phyloP scores from a whole-genome alignment of 2,329 filamentous ascomycete species.

The Talaromyces pinophilus region DNA sequence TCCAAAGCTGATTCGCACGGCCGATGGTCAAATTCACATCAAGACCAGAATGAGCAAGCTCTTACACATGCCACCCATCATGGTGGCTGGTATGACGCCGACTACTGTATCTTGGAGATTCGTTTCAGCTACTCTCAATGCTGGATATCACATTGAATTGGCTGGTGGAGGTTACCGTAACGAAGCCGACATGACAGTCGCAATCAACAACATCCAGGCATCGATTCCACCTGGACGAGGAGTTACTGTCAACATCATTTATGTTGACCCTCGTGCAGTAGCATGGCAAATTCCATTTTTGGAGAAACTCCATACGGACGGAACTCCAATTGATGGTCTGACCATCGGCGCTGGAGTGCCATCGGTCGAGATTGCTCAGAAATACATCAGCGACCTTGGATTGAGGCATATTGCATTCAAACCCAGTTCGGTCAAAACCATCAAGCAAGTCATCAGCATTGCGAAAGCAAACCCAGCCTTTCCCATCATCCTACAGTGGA shows the following conservation, averaged over 20 bases:
- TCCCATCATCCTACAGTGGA: constrained; percentile 93
- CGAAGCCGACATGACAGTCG: constrained; percentile 72
- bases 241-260: constrained; percentile 87
- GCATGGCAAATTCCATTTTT: constrained; percentile 88
- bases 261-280: constrained; percentile 86
- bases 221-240: constrained; percentile 82
- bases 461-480: constrained; percentile 88
- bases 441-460: constrained; percentile 86
- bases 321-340: constrained; percentile 85
- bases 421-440: constrained; percentile 83
- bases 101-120: constrained; percentile 88
- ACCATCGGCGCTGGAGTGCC: constrained; percentile 95
- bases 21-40: constrained; percentile 82
- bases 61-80: constrained; percentile 80
- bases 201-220: constrained; percentile 79
- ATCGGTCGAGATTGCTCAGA: constrained; percentile 86
- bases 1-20: constrained; percentile 88
- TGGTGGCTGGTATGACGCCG: constrained; percentile 94
- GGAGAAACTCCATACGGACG: constrained; percentile 74
- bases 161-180: constrained; percentile 88
- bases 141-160: constrained; percentile 90
- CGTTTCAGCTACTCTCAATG: constrained; percentile 86
- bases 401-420: constrained; percentile 94
- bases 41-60: constrained; percentile 95
- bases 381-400: constrained; percentile 89